Evolutionary conservation across 495 filamentous ascomycete genomes (phyloP), one percentile per base, ranked within the genome.

Genomic region (Pseudevernia furfuracea): DNA sequence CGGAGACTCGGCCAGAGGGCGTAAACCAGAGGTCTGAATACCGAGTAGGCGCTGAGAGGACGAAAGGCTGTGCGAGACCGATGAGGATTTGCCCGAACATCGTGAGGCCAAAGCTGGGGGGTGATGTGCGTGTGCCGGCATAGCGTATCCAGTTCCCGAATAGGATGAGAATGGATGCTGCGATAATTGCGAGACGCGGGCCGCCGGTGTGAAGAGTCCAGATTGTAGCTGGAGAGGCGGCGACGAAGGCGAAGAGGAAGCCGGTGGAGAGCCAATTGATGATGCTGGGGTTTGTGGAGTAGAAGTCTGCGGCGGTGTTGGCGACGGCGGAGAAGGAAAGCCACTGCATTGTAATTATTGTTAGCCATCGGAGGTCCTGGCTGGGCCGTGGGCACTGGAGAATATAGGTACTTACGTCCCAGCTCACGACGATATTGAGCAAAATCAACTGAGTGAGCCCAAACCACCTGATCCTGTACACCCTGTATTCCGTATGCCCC

Each of bases 11-110:
- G 21, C 91, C 93, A 1, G 78, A 73, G 65, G 90, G 87, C 0
- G 90, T 89, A 75, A 98, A 98, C 94, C 94, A 97, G 38, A 96
- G 78, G 71, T 96, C 92, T 62, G 89, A 92, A 71, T 96, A 98
- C 61, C 91, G 81, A 4, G 94, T 92, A 0, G 94, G 92, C 2
- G 94, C 91, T 44, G 88, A 84, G 8, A 97, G 84, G 39, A 96
- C 91, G 75, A 97, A 97, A 0, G 94, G 92, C 66, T 98, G 94
- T 17, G 90, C 87, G 12, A 96, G 77, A 1, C 94, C 94, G 44
- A 87, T 90, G 23, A 98, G 76, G 75, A 97, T 87, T 77, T 98
- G 94, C n/a, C 93, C 94, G 73, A 96, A 87, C 87, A 97, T 90
- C 52, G 90, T 88, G 28, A 89, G 80, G 14, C 87, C 86, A 69